Evolutionary conservation across 805 yeast genomes (phyloP).

Genomic region (Ogataea sp.): DNA sequence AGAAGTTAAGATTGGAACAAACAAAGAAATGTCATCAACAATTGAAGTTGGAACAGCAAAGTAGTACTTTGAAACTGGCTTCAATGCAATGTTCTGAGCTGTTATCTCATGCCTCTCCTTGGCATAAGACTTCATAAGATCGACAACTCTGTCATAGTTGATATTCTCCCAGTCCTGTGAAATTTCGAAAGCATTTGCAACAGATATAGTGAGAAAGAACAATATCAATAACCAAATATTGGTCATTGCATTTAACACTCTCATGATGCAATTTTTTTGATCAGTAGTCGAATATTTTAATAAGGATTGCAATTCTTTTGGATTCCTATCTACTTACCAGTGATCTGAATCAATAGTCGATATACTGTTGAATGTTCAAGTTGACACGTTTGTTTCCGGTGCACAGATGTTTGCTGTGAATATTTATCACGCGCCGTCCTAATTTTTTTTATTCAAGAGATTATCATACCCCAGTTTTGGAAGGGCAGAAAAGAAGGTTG

Average conservation of each 20-base stretch:
- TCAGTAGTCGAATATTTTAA: no score
- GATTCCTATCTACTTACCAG: no score
- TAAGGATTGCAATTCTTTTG: no score
- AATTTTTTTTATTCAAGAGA: no score
- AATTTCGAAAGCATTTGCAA: constrained; percentile 9
- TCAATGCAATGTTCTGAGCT: constrained; percentile 47
- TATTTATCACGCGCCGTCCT: no score
- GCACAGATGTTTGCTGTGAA: no score
- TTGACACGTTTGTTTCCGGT: no score
- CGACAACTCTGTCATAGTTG: constrained; percentile 48
- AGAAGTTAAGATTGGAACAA: constrained; percentile 12
- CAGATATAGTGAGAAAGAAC: neutral
- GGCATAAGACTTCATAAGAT: constrained; percentile 57
- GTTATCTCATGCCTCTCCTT: constrained; percentile 51
- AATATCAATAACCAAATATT: neutral
- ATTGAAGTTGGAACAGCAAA: constrained; percentile 48
- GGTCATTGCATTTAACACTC: neutral
- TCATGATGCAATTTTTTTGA: no score
- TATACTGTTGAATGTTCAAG: no score
- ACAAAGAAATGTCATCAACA: constrained; percentile 14
- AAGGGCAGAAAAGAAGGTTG: no score
- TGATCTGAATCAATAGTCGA: no score
- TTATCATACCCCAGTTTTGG: no score
- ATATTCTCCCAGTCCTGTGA: constrained; percentile 46
- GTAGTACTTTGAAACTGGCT: constrained; percentile 48